A percentile compares a stretch with the other conserved stretches of the same genome.
phyloP scores from a whole-genome alignment of 306 rosid species.

The Herpetospermum pedunculosum region DNA sequence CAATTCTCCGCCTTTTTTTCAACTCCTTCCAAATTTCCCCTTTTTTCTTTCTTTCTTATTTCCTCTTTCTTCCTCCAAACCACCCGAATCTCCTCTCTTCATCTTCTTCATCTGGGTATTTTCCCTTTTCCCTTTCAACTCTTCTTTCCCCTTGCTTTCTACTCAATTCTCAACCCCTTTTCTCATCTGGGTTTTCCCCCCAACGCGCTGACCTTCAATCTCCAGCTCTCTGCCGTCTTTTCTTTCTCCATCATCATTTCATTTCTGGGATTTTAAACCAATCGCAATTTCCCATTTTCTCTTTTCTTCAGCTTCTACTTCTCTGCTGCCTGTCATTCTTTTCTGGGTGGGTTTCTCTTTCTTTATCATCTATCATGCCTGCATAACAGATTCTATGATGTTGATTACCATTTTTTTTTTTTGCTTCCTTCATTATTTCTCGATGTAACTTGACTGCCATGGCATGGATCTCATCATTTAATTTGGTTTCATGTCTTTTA shows the following conservation, averaged over 20 bases:
- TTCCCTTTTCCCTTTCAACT: not conserved
- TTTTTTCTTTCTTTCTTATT: too few relatives aligned
- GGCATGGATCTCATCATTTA: not conserved
- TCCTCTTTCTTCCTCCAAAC: not conserved
- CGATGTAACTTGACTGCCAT: not conserved
- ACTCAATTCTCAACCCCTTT: not conserved
- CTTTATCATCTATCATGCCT: not conserved
- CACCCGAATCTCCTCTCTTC: not conserved
- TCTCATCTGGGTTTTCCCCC: not conserved
- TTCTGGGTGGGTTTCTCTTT: not conserved
- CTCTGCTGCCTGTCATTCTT: not conserved
- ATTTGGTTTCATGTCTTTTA: not conserved
- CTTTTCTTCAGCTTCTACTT: not conserved
- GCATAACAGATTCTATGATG: not conserved
- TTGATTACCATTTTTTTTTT: not conserved
- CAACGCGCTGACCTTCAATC: not conserved
- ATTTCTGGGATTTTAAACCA: not conserved
- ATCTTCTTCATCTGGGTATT: not conserved
- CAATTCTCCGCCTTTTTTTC: slow-evolving; percentile 7
- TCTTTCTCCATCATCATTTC: not conserved
- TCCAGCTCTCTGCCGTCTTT: not conserved
- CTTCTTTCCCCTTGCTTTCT: not conserved
- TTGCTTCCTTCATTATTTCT: not conserved
- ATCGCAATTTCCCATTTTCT: not conserved
- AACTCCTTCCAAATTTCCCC: not conserved